Conservation (phyloP, 169 alveolate genomes). For the Babesia bigemina region DNA sequence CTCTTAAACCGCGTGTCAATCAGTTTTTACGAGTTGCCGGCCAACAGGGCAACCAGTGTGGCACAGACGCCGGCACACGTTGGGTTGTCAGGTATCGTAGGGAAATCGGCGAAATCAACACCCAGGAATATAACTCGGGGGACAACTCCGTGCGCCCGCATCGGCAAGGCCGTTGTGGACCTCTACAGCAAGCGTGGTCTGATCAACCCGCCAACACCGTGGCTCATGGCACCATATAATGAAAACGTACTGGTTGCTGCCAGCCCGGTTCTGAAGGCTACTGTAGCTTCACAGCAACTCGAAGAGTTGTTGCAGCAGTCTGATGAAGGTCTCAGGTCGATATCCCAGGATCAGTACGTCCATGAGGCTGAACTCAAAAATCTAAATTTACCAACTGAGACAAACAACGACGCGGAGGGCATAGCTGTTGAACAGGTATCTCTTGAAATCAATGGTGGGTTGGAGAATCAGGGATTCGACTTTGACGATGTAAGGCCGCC, state of each 20-base stretch:
- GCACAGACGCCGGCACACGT: not conserved
- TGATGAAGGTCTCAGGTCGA: conserved; percentile 21
- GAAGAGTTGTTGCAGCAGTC: conserved; percentile 1
- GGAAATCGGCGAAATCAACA: conserved; percentile 18
- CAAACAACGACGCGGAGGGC: not conserved
- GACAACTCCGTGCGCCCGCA: conserved; percentile 37
- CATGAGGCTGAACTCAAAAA: not conserved
- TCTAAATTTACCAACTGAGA: not conserved
- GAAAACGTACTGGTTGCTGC: conserved; percentile 6
- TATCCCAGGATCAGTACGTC: conserved; percentile 28
- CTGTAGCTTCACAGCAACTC: conserved; percentile 13
- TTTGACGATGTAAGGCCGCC: not conserved
- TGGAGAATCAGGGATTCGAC: not conserved
- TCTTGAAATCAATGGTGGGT: not conserved
- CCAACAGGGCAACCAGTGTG: not conserved
- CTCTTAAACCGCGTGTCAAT: conserved; percentile 51
- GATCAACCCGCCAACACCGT: conserved; percentile 4
- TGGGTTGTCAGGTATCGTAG: not conserved
- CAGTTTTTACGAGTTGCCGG: conserved; percentile 35
- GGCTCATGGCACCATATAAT: not conserved
- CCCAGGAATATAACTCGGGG: conserved; percentile 30
- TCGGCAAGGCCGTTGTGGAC: conserved; percentile 39
- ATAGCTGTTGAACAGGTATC: not conserved
- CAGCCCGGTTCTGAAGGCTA: conserved; percentile 37
- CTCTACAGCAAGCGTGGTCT: conserved; percentile 36